These are phyloP conservation scores for Endoconidiophora laricicola DNA, from an alignment of 2,329 filamentous ascomycete species.

Conservation along the genomic window DNA sequence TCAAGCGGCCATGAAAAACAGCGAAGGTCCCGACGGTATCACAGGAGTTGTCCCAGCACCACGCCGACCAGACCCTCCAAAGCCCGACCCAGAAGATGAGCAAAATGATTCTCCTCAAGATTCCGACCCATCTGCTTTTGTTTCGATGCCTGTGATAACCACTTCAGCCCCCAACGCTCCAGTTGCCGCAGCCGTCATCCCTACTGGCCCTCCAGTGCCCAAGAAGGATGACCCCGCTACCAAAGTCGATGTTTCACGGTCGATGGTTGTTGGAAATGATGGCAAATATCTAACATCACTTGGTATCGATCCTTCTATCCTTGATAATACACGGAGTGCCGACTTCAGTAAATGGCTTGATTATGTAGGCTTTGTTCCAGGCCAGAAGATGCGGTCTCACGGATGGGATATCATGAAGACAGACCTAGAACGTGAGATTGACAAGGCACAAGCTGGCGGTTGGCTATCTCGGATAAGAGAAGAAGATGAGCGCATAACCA, in stretches of 20 bases:
- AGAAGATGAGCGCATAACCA: slow-evolving; percentile 77
- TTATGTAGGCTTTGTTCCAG: slow-evolving; percentile 75
- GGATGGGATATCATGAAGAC: slow-evolving; percentile 66
- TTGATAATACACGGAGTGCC: slow-evolving; percentile 52
- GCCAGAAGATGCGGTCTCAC: slow-evolving; percentile 55
- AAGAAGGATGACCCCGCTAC: slow-evolving; percentile 24
- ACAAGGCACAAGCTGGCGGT: slow-evolving; percentile 77
- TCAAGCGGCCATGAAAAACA: slow-evolving; percentile 39
- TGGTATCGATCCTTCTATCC: slow-evolving; percentile 58
- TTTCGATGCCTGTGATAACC: slow-evolving; percentile 13
- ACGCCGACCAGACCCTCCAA: slow-evolving; percentile 24
- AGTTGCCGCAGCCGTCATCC: neutral
- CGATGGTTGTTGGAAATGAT: slow-evolving; percentile 55
- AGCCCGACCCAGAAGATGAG: slow-evolving; percentile 17
- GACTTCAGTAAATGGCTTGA: slow-evolving; percentile 73
- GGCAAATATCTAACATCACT: slow-evolving; percentile 61
- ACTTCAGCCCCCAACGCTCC: slow-evolving; percentile 16
- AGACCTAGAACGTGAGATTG: slow-evolving; percentile 74
- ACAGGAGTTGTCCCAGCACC: slow-evolving; percentile 76
- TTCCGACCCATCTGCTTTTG: slow-evolving; percentile 15
- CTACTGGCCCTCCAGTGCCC: slow-evolving; percentile 12
- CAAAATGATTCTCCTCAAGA: slow-evolving; percentile 18
- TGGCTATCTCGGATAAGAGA: slow-evolving; percentile 76
- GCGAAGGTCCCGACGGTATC: slow-evolving; percentile 70
- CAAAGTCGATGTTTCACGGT: slow-evolving; percentile 27